phyloP scores from a whole-genome alignment of 495 filamentous ascomycete genomes.

The Chaetomium tenue region DNA sequence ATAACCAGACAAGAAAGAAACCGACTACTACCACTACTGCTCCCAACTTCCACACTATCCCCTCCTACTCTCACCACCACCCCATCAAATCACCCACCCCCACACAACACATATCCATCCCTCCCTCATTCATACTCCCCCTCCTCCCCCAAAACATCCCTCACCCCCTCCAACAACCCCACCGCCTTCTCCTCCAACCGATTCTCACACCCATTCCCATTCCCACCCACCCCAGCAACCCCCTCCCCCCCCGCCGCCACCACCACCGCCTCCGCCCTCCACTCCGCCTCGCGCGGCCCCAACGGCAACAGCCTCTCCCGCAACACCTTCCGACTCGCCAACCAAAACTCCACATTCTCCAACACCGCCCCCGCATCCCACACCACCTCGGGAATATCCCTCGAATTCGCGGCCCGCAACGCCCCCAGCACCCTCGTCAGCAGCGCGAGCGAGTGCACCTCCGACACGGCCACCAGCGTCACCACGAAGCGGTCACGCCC shows the following conservation, averaged over 20 bases:
- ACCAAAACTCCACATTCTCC: constrained; percentile 76
- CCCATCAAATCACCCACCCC: too few relatives aligned
- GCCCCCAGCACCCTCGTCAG: constrained; percentile 63
- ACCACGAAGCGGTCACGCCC: constrained; percentile 53
- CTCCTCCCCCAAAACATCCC: constrained; percentile 47
- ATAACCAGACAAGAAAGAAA: constrained; percentile 5
- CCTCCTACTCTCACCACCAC: too few relatives aligned
- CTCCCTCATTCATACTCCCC: constrained; percentile 30
- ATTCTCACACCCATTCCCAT: constrained; percentile 57
- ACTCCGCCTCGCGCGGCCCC: constrained; percentile 65
- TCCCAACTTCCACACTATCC: not conserved
- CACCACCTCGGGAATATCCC: constrained; percentile 63
- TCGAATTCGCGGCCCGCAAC: constrained; percentile 58
- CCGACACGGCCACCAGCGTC: constrained; percentile 66
- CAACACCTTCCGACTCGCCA: constrained; percentile 60
- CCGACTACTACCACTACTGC: not conserved
- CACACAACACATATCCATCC: not conserved
- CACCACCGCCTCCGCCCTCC: constrained; percentile 48
- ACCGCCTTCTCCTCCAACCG: constrained; percentile 72
- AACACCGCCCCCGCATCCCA: constrained; percentile 69
- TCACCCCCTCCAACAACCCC: constrained; percentile 56
- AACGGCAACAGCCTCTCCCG: constrained; percentile 69
- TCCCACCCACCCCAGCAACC: too few relatives aligned
- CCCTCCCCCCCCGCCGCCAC: constrained; percentile 36
- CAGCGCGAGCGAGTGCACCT: constrained; percentile 73